A percentile compares a stretch with the other conserved stretches of the same genome.
Conservation (phyloP, 2,329 filamentous ascomycete genomes). For the Cladosporium velox region DNA sequence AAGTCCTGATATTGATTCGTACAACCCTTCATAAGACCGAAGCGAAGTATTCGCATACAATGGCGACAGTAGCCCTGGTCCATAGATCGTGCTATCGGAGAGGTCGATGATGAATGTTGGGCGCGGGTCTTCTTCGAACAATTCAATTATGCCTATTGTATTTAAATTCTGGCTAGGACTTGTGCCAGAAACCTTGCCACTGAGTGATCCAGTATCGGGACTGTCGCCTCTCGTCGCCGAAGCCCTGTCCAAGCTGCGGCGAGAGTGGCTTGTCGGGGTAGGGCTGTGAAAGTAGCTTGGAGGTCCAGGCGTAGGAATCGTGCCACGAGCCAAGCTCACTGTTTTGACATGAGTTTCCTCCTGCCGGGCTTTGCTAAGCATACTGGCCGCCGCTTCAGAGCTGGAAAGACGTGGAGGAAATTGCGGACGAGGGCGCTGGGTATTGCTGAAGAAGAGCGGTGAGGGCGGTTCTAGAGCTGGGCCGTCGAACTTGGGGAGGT, state of each 20-base stretch:
- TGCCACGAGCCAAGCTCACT: conserved; percentile 53
- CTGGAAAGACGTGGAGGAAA: conserved; percentile 59
- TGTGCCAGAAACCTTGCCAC: conserved; percentile 31
- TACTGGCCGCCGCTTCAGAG: conserved; percentile 60
- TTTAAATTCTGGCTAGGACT: conserved; percentile 58
- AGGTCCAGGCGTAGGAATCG: conserved; percentile 42
- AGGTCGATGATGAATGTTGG: conserved; percentile 77
- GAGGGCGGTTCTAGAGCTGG: conserved; percentile 43
- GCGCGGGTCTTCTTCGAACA: conserved; percentile 74
- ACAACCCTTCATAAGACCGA: conserved; percentile 57
- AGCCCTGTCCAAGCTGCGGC: conserved; percentile 37
- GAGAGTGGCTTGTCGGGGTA: conserved; percentile 47
- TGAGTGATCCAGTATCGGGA: conserved; percentile 24
- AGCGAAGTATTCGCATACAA: conserved; percentile 70
- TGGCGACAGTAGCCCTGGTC: conserved; percentile 58
- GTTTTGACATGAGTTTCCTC: conserved; percentile 55
- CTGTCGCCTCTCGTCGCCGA: conserved; percentile 31
- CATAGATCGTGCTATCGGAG: conserved; percentile 57
- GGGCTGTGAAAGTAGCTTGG: conserved; percentile 31
- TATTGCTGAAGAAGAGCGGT: conserved; percentile 57
- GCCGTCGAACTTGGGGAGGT: conserved; percentile 28
- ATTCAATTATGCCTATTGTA: conserved; percentile 67
- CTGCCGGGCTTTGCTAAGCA: conserved; percentile 52
- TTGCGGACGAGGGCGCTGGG: conserved; percentile 41
- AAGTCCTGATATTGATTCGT: conserved; percentile 59